Evolutionary conservation across 768 basidiomycete genomes (phyloP).

Genomic region (Brasilioporus rufonigricans): DNA sequence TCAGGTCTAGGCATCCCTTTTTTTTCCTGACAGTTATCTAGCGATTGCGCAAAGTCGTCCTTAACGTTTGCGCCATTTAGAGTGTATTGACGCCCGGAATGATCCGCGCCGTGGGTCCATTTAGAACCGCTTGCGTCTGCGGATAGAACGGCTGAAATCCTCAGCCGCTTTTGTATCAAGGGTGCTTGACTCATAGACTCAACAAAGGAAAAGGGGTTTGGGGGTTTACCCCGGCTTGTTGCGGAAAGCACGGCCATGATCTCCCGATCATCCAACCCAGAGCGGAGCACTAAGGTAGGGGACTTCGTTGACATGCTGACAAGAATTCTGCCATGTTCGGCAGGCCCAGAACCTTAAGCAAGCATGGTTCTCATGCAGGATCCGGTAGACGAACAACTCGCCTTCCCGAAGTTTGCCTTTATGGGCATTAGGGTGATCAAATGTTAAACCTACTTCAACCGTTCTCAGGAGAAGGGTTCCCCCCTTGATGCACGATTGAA

Average conservation of each 20-base stretch:
- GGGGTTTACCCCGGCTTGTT: slow-evolving; percentile 11
- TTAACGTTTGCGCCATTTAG: slow-evolving; percentile 16
- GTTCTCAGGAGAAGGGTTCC: slow-evolving; percentile 16
- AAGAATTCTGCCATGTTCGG: slow-evolving; percentile 15
- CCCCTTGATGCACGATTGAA: slow-evolving; percentile 2
- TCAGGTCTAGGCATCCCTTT: neutral
- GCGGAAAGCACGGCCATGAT: slow-evolving; percentile 10
- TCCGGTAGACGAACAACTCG: slow-evolving; percentile 9
- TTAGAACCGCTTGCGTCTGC: slow-evolving; percentile 15
- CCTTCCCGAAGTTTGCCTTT: slow-evolving; percentile 8
- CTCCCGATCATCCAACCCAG: slow-evolving; percentile 10
- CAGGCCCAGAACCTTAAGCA: slow-evolving; percentile 14
- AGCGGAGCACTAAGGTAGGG: neutral
- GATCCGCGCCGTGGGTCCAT: slow-evolving; percentile 22
- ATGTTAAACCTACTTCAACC: neutral
- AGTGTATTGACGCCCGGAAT: slow-evolving; percentile 22
- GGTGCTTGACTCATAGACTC: slow-evolving; percentile 18
- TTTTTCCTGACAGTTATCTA: slow-evolving; percentile 3
- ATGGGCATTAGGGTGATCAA: slow-evolving; percentile 7
- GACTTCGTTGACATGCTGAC: slow-evolving; percentile 11
- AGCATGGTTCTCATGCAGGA: slow-evolving; percentile 20
- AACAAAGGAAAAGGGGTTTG: slow-evolving; percentile 18
- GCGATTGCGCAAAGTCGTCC: slow-evolving; percentile 12
- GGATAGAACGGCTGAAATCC: slow-evolving; percentile 26
- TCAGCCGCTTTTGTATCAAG: slow-evolving; percentile 15